Evolutionary conservation across 2,329 filamentous ascomycete genomes (phyloP).

Genomic region (Cordyceps cateniannulata): DNA sequence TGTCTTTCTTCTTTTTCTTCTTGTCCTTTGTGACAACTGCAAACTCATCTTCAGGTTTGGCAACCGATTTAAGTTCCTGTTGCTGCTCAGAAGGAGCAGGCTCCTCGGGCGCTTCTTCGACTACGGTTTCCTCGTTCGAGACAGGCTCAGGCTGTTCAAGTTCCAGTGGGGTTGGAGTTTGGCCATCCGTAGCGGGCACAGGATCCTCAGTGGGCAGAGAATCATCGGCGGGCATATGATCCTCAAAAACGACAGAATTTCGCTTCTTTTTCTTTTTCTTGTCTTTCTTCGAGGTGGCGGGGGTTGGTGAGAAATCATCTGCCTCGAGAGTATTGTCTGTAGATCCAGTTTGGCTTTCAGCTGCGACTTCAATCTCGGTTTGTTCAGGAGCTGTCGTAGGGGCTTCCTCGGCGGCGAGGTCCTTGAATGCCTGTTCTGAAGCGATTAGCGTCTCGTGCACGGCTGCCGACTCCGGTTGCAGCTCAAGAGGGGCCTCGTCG

Average conservation of each 20-base stretch:
- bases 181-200: neutral
- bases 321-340: neutral
- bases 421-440: neutral
- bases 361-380: neutral
- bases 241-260: conserved; percentile 7
- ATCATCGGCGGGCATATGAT: neutral
- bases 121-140: neutral
- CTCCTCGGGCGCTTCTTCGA: neutral
- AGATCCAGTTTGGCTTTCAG: neutral
- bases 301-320: conserved; percentile 7
- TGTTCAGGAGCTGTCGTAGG: neutral
- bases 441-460: neutral
- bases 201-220: conserved; percentile 2
- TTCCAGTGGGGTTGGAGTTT: neutral
- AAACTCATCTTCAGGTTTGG: conserved; percentile 5
- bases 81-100: neutral
- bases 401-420: neutral
- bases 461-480: neutral
- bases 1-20: conserved; percentile 15
- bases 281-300: conserved; percentile 19
- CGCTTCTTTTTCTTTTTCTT: conserved; percentile 24
- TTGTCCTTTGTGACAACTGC: conserved; percentile 11
- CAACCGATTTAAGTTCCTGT: neutral
- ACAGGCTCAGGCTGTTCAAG: neutral
- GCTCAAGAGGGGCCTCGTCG: neutral